A percentile compares a stretch with the other conserved stretches of the same genome.
phyloP scores from a whole-genome alignment of 148 eudicot species.

The Polygonum aviculare region DNA sequence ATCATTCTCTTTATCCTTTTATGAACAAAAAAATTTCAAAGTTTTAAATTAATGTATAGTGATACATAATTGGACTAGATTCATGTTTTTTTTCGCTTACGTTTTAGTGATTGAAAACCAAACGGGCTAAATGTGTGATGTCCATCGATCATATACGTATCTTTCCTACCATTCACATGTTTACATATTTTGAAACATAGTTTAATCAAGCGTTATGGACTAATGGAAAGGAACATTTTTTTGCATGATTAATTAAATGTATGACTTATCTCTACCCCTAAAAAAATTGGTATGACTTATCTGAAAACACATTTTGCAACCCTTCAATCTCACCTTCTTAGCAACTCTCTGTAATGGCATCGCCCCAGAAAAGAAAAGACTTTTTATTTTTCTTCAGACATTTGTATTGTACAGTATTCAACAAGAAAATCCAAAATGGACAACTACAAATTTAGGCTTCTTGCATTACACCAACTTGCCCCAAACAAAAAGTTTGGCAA shows the following conservation, averaged over 20 bases:
- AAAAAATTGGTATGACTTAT: not conserved
- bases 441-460: not conserved
- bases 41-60: too few relatives aligned
- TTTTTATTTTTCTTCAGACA: not conserved
- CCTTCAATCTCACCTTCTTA: not conserved
- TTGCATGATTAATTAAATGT: not conserved
- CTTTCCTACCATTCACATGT: not conserved
- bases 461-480: slow-evolving; percentile 7
- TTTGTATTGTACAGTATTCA: not conserved
- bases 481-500: not conserved
- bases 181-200: not conserved
- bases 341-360: slow-evolving; percentile 3
- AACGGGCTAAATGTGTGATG: too few relatives aligned
- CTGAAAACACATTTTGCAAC: not conserved
- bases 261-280: not conserved
- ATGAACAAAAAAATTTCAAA: too few relatives aligned
- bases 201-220: not conserved
- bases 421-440: not conserved
- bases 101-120: too few relatives aligned
- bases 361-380: slow-evolving; percentile 6
- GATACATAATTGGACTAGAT: too few relatives aligned
- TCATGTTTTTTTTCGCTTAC: too few relatives aligned
- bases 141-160: too few relatives aligned
- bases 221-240: not conserved
- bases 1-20: too few relatives aligned